These are phyloP conservation scores for Erodium trifolium DNA, from an alignment of 441 rosid species.

Conservation along the genomic window DNA sequence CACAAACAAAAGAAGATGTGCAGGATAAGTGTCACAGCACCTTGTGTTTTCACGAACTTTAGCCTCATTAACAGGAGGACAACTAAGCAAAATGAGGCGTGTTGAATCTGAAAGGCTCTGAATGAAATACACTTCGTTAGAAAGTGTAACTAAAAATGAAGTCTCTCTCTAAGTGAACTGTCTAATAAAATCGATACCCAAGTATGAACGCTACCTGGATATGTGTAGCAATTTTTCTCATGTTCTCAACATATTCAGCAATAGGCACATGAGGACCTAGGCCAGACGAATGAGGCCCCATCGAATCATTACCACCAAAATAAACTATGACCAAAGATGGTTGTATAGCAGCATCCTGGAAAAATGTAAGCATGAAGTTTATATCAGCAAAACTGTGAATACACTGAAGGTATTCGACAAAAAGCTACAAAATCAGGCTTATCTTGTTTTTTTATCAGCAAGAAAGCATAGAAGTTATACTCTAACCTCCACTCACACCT, in stretches of 20 bases:
- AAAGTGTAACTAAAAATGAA: background rate
- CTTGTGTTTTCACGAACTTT: slow-evolving; percentile 42
- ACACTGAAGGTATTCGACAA: background rate
- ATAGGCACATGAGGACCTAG: slow-evolving; percentile 91
- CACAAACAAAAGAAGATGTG: slow-evolving; percentile 12
- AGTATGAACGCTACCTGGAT: slow-evolving; percentile 16
- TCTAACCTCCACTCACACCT: no score
- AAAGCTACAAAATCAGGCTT: background rate
- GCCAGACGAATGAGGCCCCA: slow-evolving; percentile 82
- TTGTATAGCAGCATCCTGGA: slow-evolving; percentile 57
- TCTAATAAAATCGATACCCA: background rate
- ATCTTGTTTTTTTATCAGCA: background rate
- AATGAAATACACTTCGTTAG: slow-evolving; percentile 18
- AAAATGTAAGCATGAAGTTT: background rate
- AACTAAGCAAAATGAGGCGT: slow-evolving; percentile 58
- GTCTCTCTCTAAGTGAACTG: background rate
- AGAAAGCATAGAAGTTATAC: no score
- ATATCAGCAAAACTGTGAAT: background rate
- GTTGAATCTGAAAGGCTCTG: slow-evolving; percentile 71
- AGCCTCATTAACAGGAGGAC: slow-evolving; percentile 80
- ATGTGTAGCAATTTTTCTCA: slow-evolving; percentile 69
- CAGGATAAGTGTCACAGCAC: slow-evolving; percentile 24
- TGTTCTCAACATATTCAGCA: slow-evolving; percentile 62
- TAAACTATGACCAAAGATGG: slow-evolving; percentile 82
- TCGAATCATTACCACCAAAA: slow-evolving; percentile 93